Conservation (phyloP, 305 asterid genomes). For the Stenogyne calaminthoides region DNA sequence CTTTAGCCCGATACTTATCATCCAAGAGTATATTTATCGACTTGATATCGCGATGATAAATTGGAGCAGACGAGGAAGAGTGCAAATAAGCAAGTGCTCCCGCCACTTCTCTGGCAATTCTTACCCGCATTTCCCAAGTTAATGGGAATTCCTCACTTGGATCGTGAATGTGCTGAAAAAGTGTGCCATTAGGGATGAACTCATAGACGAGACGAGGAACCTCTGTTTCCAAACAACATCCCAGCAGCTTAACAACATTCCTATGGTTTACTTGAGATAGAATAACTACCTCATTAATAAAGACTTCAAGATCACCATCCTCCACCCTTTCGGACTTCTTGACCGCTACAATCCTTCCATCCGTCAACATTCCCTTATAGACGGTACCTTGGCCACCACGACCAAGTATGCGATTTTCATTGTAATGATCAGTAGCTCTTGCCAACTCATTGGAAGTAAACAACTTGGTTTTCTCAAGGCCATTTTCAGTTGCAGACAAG, state of each 20-base stretch:
- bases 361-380: not conserved
- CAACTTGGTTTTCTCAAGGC: not conserved
- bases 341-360: slow-evolving; percentile 39
- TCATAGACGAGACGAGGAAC: slow-evolving; percentile 41
- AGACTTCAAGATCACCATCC: slow-evolving; percentile 34
- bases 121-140: slow-evolving; percentile 33
- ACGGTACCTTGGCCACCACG: slow-evolving; percentile 40
- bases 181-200: slow-evolving; percentile 26
- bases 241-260: slow-evolving; percentile 38
- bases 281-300: slow-evolving; percentile 45
- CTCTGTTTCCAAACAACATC: slow-evolving; percentile 43
- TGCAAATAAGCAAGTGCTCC: not conserved
- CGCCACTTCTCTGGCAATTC: slow-evolving; percentile 38
- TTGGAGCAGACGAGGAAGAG: too few relatives aligned
- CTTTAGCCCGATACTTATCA: slow-evolving; percentile 23
- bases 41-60: too few relatives aligned
- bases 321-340: slow-evolving; percentile 36
- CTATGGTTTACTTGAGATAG: slow-evolving; percentile 43
- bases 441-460: not conserved
- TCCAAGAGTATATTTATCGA: too few relatives aligned
- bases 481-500: not conserved
- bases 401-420: slow-evolving; percentile 32
- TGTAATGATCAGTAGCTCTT: not conserved
- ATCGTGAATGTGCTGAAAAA: slow-evolving; percentile 39
- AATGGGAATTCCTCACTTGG: slow-evolving; percentile 35